These are phyloP conservation scores for Plasmodium blacklocki DNA, from an alignment of 169 alveolate species.

Conservation along the genomic window DNA sequence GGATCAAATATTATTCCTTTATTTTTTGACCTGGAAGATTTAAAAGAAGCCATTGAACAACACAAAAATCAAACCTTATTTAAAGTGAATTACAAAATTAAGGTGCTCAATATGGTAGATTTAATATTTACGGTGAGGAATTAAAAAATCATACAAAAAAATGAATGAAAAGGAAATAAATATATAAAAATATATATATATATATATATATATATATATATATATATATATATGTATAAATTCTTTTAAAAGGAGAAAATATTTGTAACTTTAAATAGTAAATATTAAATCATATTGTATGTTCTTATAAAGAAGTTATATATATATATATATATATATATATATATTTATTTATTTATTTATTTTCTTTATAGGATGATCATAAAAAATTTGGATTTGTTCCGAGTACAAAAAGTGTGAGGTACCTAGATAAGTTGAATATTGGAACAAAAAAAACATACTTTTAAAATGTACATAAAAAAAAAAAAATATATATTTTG, in stretches of 20 bases:
- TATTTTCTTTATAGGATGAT: constrained; percentile 26
- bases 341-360: background rate
- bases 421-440: constrained; percentile 34
- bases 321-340: background rate
- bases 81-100: constrained; percentile 21
- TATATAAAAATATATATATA: background rate
- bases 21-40: constrained; percentile 70
- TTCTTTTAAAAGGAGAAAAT: too few species aligned
- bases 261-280: too few species aligned
- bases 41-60: constrained; percentile 20
- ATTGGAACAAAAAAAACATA: constrained; percentile 50
- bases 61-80: background rate
- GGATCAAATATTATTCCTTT: constrained; percentile 30
- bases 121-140: constrained; percentile 43
- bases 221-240: background rate
- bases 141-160: background rate
- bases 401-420: constrained; percentile 58
- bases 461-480: constrained; percentile 17
- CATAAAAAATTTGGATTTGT: constrained; percentile 52
- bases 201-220: constrained; percentile 1
- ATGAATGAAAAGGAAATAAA: background rate
- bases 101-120: constrained; percentile 63
- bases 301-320: too few species aligned
- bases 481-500: background rate
- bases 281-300: too few species aligned